Percentiles rank a stretch among this genome's conserved stretches.
These are phyloP conservation scores for Zygotorulaspora mrakii DNA, from an alignment of 1,139 yeast species.

Conservation along the genomic window DNA sequence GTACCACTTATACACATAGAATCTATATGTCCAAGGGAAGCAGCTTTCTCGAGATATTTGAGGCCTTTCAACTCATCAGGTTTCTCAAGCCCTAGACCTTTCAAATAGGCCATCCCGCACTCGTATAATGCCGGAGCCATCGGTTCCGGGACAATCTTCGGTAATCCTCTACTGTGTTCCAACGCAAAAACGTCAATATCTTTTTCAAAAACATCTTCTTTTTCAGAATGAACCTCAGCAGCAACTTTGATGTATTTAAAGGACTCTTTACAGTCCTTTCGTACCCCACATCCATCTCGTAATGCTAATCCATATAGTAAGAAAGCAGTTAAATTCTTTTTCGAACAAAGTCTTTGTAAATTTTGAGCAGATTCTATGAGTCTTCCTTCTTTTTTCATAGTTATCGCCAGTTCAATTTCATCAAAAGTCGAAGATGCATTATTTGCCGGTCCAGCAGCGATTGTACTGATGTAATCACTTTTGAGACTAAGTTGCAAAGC, in stretches of 20 bases:
- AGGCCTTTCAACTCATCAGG: slow-evolving; percentile 57
- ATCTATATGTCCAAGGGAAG: slow-evolving; percentile 63
- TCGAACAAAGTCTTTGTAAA: slow-evolving; percentile 42
- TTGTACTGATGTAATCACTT: neutral
- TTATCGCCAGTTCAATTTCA: slow-evolving; percentile 42
- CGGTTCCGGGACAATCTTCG: slow-evolving; percentile 33
- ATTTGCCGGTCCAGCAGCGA: slow-evolving; percentile 12
- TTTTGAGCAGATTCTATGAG: slow-evolving; percentile 69
- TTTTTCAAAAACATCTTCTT: slow-evolving; percentile 27
- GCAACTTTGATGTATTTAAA: slow-evolving; percentile 59
- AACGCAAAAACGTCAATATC: slow-evolving; percentile 38
- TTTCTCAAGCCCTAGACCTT: slow-evolving; percentile 56
- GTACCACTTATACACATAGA: slow-evolving; percentile 73
- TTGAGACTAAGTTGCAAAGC: slow-evolving; percentile 6
- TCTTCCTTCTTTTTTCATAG: slow-evolving; percentile 51
- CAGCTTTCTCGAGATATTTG: slow-evolving; percentile 60
- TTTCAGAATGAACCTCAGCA: slow-evolving; percentile 36
- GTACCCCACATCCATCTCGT: slow-evolving; percentile 67
- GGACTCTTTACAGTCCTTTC: slow-evolving; percentile 54
- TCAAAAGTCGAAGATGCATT: slow-evolving; percentile 11
- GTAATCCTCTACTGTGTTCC: slow-evolving; percentile 22
- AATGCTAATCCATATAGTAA: slow-evolving; percentile 66
- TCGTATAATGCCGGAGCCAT: slow-evolving; percentile 48
- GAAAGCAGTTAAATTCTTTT: slow-evolving; percentile 66
- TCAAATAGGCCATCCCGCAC: slow-evolving; percentile 56